A percentile compares a stretch with the other conserved stretches of the same genome.
Conservation (phyloP, 805 yeast species). For the Nakazawaea pomicola region DNA sequence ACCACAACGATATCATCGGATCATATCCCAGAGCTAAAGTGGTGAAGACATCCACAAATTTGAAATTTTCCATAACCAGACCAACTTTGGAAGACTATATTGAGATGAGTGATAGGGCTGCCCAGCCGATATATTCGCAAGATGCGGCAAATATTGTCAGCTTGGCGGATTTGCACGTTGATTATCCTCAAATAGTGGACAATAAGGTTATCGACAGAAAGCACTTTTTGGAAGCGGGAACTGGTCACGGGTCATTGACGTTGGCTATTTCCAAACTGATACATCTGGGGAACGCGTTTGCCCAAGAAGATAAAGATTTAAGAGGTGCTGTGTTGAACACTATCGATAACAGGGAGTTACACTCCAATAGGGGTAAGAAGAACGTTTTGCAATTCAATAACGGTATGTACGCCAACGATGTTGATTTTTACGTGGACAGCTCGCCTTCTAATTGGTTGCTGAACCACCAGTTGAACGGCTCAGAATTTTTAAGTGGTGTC, state of each 20-base stretch:
- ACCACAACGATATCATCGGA: conserved; percentile 35
- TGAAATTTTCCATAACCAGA: conserved; percentile 26
- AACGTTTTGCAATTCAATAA: conserved; percentile 34
- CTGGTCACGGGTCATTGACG: conserved; percentile 50
- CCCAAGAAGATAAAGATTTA: conserved; percentile 19
- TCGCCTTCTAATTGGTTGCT: conserved; percentile 38
- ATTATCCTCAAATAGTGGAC: conserved; percentile 27
- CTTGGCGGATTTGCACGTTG: conserved; percentile 41
- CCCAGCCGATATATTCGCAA: conserved; percentile 46
- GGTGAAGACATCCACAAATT: conserved; percentile 17
- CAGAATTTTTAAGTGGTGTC: conserved; percentile 32
- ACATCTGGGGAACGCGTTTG: conserved; percentile 39
- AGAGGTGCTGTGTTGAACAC: conserved; percentile 44
- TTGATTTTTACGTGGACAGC: conserved; percentile 36
- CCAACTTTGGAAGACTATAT: conserved; percentile 47
- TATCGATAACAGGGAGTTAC: conserved; percentile 34
- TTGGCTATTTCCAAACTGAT: conserved; percentile 36
- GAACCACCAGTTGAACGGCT: conserved; percentile 11
- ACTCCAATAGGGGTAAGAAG: conserved; percentile 35
- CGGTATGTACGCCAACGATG: conserved; percentile 40
- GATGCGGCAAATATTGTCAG: conserved; percentile 44
- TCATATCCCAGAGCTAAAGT: conserved; percentile 29
- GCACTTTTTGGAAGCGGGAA: conserved; percentile 43
- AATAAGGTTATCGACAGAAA: conserved; percentile 20
- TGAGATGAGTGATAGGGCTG: conserved; percentile 33